Evolutionary conservation across 2,329 filamentous ascomycete species (phyloP).

Genomic region (Magnaporthiopsis poae): DNA sequence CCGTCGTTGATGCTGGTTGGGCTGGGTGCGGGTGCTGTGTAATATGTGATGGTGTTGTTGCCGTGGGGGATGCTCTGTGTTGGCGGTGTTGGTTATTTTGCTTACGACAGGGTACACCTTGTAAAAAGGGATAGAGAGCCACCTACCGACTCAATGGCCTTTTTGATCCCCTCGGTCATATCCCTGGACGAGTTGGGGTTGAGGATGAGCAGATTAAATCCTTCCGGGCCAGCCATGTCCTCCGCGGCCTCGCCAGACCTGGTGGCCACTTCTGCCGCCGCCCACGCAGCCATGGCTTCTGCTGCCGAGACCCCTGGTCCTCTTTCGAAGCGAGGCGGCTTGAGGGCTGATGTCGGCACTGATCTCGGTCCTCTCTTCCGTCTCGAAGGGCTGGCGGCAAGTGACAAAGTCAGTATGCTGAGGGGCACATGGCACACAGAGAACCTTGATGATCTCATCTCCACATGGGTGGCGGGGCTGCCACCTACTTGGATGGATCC

Average conservation of each 20-base stretch:
- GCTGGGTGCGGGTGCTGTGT: slow-evolving; percentile 53
- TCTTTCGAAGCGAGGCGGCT: not conserved
- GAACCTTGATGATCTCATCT: too few relatives aligned
- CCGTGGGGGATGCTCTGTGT: not conserved
- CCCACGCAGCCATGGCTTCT: not conserved
- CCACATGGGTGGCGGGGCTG: too few relatives aligned
- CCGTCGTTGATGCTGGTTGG: slow-evolving; percentile 72
- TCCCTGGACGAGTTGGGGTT: slow-evolving; percentile 68
- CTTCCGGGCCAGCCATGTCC: too few relatives aligned
- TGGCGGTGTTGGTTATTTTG: not conserved
- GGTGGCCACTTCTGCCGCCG: too few relatives aligned
- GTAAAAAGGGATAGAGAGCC: too few relatives aligned
- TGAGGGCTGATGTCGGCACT: not conserved
- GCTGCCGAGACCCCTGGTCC: not conserved
- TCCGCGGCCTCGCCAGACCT: not conserved
- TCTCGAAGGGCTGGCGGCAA: not conserved
- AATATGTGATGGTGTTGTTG: slow-evolving; percentile 45
- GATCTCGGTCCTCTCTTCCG: not conserved
- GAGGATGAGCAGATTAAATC: slow-evolving; percentile 48
- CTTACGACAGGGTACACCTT: not conserved
- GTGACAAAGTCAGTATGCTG: too few relatives aligned
- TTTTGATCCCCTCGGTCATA: slow-evolving; percentile 60
- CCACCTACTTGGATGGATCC: not conserved
- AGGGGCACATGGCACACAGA: too few relatives aligned
- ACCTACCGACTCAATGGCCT: slow-evolving; percentile 26